Evolutionary conservation across 2,329 filamentous ascomycete genomes (phyloP), one percentile per base, ranked within the genome.

Genomic region (Domatiomyces globalis): DNA sequence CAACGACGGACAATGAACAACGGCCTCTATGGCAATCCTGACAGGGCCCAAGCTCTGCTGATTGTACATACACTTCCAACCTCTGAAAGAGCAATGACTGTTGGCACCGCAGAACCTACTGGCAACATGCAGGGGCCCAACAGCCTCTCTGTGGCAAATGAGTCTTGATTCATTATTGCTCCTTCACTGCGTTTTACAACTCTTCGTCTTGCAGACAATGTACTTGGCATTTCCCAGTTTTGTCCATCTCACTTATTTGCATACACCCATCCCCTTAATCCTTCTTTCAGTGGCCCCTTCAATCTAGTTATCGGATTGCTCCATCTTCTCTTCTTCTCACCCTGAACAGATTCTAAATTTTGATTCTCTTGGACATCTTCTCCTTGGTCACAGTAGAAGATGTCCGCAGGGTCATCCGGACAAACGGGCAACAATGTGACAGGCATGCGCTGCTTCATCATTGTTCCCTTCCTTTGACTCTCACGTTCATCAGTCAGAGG

Each of bases 291-390:
- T 19, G 60, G 49, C 7, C 53, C 57, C 45, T 54, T 59, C 49
- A 60, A 50, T 50, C 56, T 58, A n/a, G 58, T 57, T 33, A 61
- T 51, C 33, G 59, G 60, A 49, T 59, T 60, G 47, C 59, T 61
- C 58, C 60, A 60, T 45, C 59, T 51, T 51, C 59, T 62, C 51
- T 50, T 56, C 47, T 53, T 57, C 18, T 44, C 43, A 17, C 12
- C 45, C 48, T 51, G 46, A 19, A 45, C 48, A 29, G 54, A 48
- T 48, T 60, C 51, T 8, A 55, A 49, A 29, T 49, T 46, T 33
- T 49, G 51, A 36, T 53, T 20, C 46, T 56, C 55, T 39, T 53
- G 50, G n/a, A 36, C 18, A 12, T 43, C 42, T 5, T 53, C 51
- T 25, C 53, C 53, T 22, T 51, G 50, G 42, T 55, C 54, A 20